Evolutionary conservation across 805 yeast genomes (phyloP).

Genomic region (Saccharomycopsis malanga): DNA sequence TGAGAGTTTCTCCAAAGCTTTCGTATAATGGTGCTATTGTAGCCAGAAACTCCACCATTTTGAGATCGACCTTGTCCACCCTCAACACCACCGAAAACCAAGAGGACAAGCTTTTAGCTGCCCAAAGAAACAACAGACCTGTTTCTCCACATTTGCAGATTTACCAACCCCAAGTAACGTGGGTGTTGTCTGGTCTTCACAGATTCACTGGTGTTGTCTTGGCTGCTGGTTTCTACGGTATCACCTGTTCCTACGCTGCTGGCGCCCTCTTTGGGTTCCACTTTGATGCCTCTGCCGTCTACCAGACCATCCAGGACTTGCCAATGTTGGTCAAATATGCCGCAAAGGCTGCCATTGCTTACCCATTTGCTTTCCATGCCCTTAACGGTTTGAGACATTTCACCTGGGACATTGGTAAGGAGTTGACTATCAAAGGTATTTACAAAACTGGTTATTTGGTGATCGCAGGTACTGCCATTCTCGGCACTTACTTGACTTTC

Average conservation of each 20-base stretch:
- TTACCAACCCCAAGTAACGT: conserved; percentile 86
- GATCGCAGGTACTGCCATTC: conserved; percentile 46
- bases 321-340: conserved; percentile 57
- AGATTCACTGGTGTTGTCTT: conserved; percentile 83
- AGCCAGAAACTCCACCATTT: background rate
- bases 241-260: conserved; percentile 70
- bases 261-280: conserved; percentile 56
- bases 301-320: conserved; percentile 50
- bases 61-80: conserved; percentile 26
- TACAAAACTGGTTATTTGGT: conserved; percentile 88
- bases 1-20: no score
- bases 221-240: conserved; percentile 71
- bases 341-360: conserved; percentile 63
- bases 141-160: conserved; percentile 84
- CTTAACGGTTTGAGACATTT: conserved; percentile 89
- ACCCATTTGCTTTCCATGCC: conserved; percentile 82
- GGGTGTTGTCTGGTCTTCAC: conserved; percentile 74
- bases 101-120: conserved; percentile 62
- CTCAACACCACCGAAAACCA: conserved; percentile 50
- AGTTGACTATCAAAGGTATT: conserved; percentile 78
- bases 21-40: background rate
- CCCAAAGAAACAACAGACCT: conserved; percentile 86
- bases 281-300: conserved; percentile 46
- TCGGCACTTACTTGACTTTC: conserved; percentile 50
- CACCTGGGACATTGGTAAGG: conserved; percentile 84